Base-by-base conservation (phyloP, 176 grass and related monocot species). In the Aegilops longissima region DNA sequence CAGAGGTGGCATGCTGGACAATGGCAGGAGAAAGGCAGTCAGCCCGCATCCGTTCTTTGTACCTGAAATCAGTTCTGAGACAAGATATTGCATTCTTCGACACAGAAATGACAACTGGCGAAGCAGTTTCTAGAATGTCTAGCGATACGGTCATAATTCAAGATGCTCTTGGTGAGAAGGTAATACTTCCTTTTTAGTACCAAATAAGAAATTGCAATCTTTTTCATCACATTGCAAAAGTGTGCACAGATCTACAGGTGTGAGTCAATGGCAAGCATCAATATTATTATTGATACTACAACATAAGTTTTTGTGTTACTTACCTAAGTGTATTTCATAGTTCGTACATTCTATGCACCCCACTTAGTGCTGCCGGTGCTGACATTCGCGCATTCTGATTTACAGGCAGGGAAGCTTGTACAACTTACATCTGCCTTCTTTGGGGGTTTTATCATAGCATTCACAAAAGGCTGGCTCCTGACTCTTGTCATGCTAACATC, bases 381-480 rank as follows among this genome's bases (percentile, higher is more conserved):
- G 27, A 80, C 20, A 21, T 23, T 66, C 56, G 58, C 23, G 35
- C 36, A 61, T 80, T 56, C 70, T 21, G 20, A 79, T 82, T 87
- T 66, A 79, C 84, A 97, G 92, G 92, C 88, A 66, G 94, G 94
- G 40, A 97, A 94, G 75, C 84, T 97, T 84, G 6, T 97, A 63
- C 87, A 94, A 18, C 85, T 94, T 5, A 21, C 74, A 27, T 82
- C 89, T 54, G 25, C 36, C 61, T 92, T 97, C 80, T 5, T 94
- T 58, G 88, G 92, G 27, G 88, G 90, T 20, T 97, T 97, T 80
- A 24, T 89, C 34, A 87, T 97, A 86, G 94, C 94, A 86, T 97
- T 94, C 70, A 70, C 86, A 54, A 93, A 29, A 82, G 92, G 94
- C 73, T 97, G 94, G 92, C 92, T 90, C 75, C 94, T 97, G 23